Percentiles rank a stretch among this genome's conserved stretches.
phyloP scores from a whole-genome alignment of 1,284 basidiomycete genomes.

The Ganoderma lucidum region DNA sequence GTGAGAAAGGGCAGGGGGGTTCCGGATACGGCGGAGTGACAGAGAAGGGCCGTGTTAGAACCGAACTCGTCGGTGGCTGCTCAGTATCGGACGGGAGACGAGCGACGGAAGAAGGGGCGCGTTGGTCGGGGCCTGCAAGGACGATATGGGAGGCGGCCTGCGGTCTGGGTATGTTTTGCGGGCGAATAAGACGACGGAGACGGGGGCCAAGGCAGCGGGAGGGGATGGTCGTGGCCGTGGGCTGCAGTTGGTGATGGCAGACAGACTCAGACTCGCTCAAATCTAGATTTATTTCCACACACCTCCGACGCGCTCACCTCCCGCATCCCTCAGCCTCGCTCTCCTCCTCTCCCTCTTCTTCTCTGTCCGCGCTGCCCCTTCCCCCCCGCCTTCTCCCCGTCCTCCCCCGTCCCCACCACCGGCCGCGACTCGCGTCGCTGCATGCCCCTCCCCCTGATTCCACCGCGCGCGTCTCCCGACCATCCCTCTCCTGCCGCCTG shows the following conservation, averaged over 20 bases:
- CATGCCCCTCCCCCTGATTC: conserved; percentile 11
- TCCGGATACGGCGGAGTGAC: conserved; percentile 26
- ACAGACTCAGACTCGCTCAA: conserved; percentile 24
- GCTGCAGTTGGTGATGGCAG: conserved; percentile 21
- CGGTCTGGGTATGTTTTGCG: conserved; percentile 12
- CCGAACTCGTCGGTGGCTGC: conserved; percentile 29
- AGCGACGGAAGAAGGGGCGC: conserved; percentile 21
- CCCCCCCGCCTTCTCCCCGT: conserved; percentile 13
- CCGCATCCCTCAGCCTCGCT: conserved; percentile 20
- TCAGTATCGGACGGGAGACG: conserved; percentile 23
- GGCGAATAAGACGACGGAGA: conserved; percentile 9
- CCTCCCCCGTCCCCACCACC: conserved; percentile 6
- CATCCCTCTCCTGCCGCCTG: conserved; percentile 18
- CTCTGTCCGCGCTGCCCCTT: conserved; percentile 13
- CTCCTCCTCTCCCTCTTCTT: conserved; percentile 18
- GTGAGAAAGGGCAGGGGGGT: conserved; percentile 26
- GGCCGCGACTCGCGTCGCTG: conserved; percentile 11
- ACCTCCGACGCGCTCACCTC: conserved; percentile 26
- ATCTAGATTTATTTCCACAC: conserved; percentile 36
- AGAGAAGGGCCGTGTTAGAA: conserved; percentile 32
- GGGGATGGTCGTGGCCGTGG: conserved; percentile 8
- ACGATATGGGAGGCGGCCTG: conserved; percentile 6
- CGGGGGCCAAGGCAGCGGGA: conserved; percentile 1
- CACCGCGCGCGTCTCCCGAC: conserved; percentile 4
- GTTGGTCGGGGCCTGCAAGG: not conserved